Conservation (phyloP, 1,139 yeast species). For the Hyphopichia khmerensis region DNA sequence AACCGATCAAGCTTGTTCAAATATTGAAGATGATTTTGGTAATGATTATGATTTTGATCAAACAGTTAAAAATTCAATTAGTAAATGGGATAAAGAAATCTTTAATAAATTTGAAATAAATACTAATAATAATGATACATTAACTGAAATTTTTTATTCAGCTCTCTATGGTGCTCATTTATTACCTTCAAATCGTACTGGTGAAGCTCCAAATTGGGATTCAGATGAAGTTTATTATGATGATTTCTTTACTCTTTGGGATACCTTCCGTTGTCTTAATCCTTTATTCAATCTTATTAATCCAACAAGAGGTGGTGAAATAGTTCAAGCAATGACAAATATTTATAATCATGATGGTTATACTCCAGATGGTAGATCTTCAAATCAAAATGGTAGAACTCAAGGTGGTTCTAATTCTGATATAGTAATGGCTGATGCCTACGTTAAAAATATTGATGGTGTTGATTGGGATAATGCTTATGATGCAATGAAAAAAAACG, state of each 20-base stretch:
- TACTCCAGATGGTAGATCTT: conserved; percentile 40
- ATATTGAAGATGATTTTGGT: conserved; percentile 20
- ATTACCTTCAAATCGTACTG: conserved; percentile 36
- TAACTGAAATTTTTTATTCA: conserved; percentile 24
- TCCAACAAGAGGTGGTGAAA: conserved; percentile 28
- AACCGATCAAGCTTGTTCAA: conserved; percentile 27
- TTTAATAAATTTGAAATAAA: conserved; percentile 20
- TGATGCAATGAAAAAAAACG: conserved; percentile 36
- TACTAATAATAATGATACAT: conserved; percentile 16
- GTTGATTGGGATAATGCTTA: conserved; percentile 32
- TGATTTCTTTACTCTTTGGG: conserved; percentile 44
- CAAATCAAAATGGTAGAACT: conserved; percentile 38
- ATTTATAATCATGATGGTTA: conserved; percentile 33
- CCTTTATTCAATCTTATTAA: conserved; percentile 31
- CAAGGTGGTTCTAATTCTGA: conserved; percentile 44
- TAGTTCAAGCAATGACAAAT: conserved; percentile 28
- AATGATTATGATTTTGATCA: conserved; percentile 17
- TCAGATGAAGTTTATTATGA: conserved; percentile 30
- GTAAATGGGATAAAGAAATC: conserved; percentile 26
- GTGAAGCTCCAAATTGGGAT: conserved; percentile 28
- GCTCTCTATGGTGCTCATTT: conserved; percentile 34
- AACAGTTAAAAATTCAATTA: conserved; percentile 18
- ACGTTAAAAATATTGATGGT: conserved; percentile 22
- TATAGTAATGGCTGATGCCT: conserved; percentile 40
- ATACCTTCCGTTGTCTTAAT: conserved; percentile 32